Base-by-base conservation (phyloP, 2,329 filamentous ascomycete species). In the Monosporascus cannonballus region DNA sequence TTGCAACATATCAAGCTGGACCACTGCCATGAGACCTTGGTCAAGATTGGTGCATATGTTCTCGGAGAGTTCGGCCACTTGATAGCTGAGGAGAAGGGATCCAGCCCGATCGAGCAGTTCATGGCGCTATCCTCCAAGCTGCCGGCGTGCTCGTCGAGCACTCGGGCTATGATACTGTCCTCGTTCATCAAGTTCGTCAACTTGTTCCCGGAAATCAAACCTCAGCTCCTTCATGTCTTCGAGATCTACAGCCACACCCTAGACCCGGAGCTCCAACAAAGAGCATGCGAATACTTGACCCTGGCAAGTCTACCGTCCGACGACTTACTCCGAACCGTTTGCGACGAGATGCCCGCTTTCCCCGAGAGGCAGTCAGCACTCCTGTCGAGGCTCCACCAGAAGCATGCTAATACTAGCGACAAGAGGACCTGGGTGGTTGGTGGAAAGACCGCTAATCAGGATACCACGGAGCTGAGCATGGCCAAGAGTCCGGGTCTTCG, bases 131-230 rank as follows among this genome's bases (percentile, higher is more conserved):
- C 96, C 64, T 81, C 83, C 49, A 99, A 99, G 73, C 86, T 99
- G 67, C 84, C 89, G 45, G 88, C 85, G 6, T 96, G 90, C 67
- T 96, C 93, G 1, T 88, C 93, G 18, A 87, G 86, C 61, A 96
- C 95, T 11, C 82, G 92, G 59, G 94, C 90, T 25, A 96, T 99
- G 79, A 89, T 99, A 41, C 74, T 99, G 46, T 97, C 93, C 0
- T 95, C 87, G 50, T 99, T 96, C 67, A 79, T 97, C 78, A 99
- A 99, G 73, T 99, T 92, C 63, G 90, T 99, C 72, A 99, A 99
- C 70, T 74, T 99, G 49, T 99, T 99, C 69, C 94, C 94, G 1
- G 95, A 99, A 69, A 97, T 99, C 73, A 97, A 96, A 71, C 90
- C 92, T 8, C 93, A 96, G 69, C 82, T 99, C 3, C 74, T 97